These are phyloP conservation scores for Talaromyces proteolyticus DNA, from an alignment of 495 filamentous ascomycete species.

Conservation along the genomic window DNA sequence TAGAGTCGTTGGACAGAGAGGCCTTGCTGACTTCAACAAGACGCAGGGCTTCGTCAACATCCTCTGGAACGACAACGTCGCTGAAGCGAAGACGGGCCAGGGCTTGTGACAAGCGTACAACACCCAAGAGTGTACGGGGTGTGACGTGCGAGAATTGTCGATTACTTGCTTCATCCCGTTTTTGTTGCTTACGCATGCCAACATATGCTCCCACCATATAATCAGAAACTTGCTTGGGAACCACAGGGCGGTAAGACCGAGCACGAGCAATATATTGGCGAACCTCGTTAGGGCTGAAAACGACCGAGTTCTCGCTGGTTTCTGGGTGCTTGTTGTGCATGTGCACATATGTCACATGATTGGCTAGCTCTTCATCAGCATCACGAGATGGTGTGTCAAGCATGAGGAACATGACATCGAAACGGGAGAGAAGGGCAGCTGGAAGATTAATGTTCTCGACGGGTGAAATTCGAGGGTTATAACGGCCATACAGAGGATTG, in stretches of 20 bases:
- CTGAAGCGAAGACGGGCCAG: constrained; percentile 90
- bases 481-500: constrained; percentile 95
- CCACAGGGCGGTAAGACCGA: constrained; percentile 76
- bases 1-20: constrained; percentile 64
- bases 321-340: constrained; percentile 96
- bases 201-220: constrained; percentile 98
- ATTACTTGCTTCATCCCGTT: constrained; percentile 79
- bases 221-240: constrained; percentile 78
- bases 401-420: constrained; percentile 94
- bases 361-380: constrained; percentile 84
- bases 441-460: constrained; percentile 99
- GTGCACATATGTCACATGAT: constrained; percentile 94
- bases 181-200: constrained; percentile 79
- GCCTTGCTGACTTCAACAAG: constrained; percentile 90
- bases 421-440: constrained; percentile 90
- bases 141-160: constrained; percentile 91
- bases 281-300: constrained; percentile 87
- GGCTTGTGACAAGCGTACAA: constrained; percentile 89
- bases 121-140: constrained; percentile 85
- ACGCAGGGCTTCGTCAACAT: constrained; percentile 91
- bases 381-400: constrained; percentile 89
- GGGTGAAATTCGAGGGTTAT: constrained; percentile 93
- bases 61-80: constrained; percentile 75
- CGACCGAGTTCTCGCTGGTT: constrained; percentile 52
- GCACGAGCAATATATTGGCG: constrained; percentile 94